Base-by-base conservation (phyloP, 1,284 basidiomycete genomes). In the Ganoderma resinaceum region DNA sequence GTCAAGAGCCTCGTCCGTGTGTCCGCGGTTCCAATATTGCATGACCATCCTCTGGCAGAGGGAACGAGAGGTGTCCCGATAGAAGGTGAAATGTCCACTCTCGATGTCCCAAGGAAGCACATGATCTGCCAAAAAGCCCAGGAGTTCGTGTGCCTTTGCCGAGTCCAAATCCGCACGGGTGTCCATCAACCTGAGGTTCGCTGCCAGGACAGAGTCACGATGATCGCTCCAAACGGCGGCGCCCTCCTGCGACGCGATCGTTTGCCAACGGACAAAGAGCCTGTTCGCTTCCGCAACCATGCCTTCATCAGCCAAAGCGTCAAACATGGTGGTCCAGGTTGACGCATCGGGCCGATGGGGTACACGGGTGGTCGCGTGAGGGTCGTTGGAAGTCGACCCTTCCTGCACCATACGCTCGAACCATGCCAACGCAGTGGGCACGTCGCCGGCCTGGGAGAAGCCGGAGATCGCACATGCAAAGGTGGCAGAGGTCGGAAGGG, bases 371-470 rank as follows among this genome's bases (percentile, higher is more conserved):
- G 86, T 76, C 46, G 82, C 78, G 68, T 81, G 84, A 1, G 82
- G 81, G 72, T 79, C 68, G n/a, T 53, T 62, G 1, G 83, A 79
- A 11, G 78, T 72, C 12, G 78, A 65, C 7, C 81, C 80, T 66
- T 87, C 77, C 59, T 82, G 77, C 46, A 91, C 78, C 49, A 94
- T 82, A 61, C 87, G 84, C 63, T 91, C 83, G 75, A 92, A 93
- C 94, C 93, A 95, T 12, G 83, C 77, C 46, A 91, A 74, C 0
- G 95, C 95, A 0, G 87, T 89, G 3, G 82, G 75, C 12, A 90
- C 74, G 72, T 96, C 92, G 7, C 89, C 89, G 1, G 79, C 76
- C 23, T 83, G 78, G 73, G 89, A 85, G 77, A 96, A 95, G 0
- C 91, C 91, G 0, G 78, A 77, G 68, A 97, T 87, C 71, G 95